phyloP scores from a whole-genome alignment of 1,284 basidiomycete species.

The Ganoderma meredithae region DNA sequence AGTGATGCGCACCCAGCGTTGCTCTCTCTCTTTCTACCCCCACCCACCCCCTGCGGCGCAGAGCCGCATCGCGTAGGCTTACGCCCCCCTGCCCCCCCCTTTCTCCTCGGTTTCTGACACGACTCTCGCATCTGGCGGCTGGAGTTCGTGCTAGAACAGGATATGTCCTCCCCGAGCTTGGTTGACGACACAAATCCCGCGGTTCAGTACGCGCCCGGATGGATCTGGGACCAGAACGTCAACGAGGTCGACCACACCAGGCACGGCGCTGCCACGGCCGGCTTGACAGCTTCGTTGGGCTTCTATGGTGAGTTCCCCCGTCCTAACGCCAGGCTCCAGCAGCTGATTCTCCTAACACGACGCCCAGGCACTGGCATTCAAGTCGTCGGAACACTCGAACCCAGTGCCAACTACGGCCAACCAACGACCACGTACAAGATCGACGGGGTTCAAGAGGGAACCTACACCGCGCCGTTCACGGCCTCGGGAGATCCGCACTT shows the following conservation, averaged over 20 bases:
- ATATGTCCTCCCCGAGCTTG: slow-evolving; percentile 17
- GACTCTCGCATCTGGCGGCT: not conserved
- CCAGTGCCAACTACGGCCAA: slow-evolving; percentile 18
- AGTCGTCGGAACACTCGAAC: slow-evolving; percentile 28
- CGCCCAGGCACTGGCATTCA: slow-evolving; percentile 28
- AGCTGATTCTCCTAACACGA: not conserved
- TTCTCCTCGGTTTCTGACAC: not conserved
- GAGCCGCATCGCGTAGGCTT: not conserved
- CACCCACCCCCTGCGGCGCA: not conserved
- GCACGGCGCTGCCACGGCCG: slow-evolving; percentile 6
- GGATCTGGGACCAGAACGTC: slow-evolving; percentile 15
- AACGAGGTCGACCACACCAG: slow-evolving; percentile 16
- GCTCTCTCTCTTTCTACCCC: not conserved
- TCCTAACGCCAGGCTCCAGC: not conserved
- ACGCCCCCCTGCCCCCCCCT: not conserved
- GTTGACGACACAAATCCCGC: slow-evolving; percentile 19
- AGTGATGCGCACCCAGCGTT: not conserved
- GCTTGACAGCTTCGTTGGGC: slow-evolving; percentile 10
- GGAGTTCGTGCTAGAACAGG: not conserved
- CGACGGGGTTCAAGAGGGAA: slow-evolving; percentile 18
- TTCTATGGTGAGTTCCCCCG: slow-evolving; percentile 13
- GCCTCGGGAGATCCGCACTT: slow-evolving; percentile 7
- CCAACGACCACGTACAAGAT: slow-evolving; percentile 28
- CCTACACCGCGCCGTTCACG: slow-evolving; percentile 22
- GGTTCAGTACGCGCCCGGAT: slow-evolving; percentile 18